Base-by-base conservation (phyloP, 495 filamentous ascomycete genomes). In the Aspergillus incahuasiensis region DNA sequence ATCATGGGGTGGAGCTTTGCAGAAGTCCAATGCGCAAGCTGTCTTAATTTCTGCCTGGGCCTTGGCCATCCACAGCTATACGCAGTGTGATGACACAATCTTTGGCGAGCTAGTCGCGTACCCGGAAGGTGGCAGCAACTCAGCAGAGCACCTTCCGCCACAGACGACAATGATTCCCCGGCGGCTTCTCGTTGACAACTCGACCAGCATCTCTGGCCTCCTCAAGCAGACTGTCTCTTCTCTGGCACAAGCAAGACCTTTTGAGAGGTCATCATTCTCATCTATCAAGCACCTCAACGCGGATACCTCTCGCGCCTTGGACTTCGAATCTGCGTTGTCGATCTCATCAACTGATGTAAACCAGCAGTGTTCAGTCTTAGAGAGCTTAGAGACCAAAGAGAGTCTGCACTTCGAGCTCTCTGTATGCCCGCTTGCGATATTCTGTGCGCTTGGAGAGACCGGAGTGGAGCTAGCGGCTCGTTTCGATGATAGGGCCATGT, bases 201-300 rank as follows among this genome's bases (percentile, higher is more conserved):
- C 57, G 1, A 32, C 46, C 6, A 59, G 35, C 11, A 54, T 69
- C 2, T 15, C n/a, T 0, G 55, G 62, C 6, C 69, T 53, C 7
- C 22, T 71, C 39, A 64, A 73, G 20, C 32, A 66, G 0, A 68
- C 86, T 1, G 75, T 81, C 32, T 63, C 74, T 25, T 70, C 77
- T 25, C 65, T 74, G 13, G 63, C 75, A 6, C 69, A 66, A 0
- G 69, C 74, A 7, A 76, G 83, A 12, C 74, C 80, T 0, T 79
- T 80, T 62, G 75, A 87, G 63, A 81, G 82, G 38, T 65, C 75
- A 39, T 83, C 84, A 9, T 63, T 88, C 44, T 79, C 83, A 58
- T 72, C 82, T 46, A 87, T 88, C 48, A 73, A 75, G 45, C 66
- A 64, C 5, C 62, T 85, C 12, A 79, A 74, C 52, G 46, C 70